Percentiles rank a stretch among this genome's conserved stretches.
These are phyloP conservation scores for Diplosphaera chodatii DNA, from an alignment of 139 green algal genomes.

Conservation along the genomic window DNA sequence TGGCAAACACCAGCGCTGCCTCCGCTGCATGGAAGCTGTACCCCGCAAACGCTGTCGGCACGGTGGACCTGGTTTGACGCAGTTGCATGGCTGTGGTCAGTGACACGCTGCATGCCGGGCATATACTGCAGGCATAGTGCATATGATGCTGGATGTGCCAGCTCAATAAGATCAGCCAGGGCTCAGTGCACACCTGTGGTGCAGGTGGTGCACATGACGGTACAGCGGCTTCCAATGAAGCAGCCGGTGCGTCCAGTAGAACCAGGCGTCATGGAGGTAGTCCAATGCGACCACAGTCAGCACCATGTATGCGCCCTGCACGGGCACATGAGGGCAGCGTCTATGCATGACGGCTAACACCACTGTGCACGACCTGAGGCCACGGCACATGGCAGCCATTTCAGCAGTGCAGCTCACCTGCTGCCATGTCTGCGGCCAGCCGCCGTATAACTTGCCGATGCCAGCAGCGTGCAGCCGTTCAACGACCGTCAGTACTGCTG, in stretches of 20 bases:
- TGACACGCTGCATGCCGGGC: no score
- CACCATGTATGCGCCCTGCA: slow-evolving; percentile 47
- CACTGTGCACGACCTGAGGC: no score
- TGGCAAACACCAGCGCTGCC: slow-evolving; percentile 80
- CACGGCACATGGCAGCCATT: background rate
- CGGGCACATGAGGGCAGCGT: background rate
- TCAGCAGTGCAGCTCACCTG: background rate
- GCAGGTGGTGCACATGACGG: slow-evolving; percentile 64
- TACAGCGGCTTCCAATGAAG: slow-evolving; percentile 82
- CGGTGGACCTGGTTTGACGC: slow-evolving; percentile 45
- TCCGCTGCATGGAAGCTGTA: slow-evolving; percentile 82
- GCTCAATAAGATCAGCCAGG: no score
- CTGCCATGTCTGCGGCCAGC: background rate
- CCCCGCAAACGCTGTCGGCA: slow-evolving; percentile 72
- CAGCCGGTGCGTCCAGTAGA: slow-evolving; percentile 85
- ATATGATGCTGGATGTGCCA: no score
- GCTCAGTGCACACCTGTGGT: slow-evolving; percentile 68
- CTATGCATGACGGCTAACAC: no score
- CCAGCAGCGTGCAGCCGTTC: slow-evolving; percentile 54
- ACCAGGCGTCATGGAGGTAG: slow-evolving; percentile 83
- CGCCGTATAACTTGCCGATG: slow-evolving; percentile 45
- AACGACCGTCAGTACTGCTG: slow-evolving; percentile 57
- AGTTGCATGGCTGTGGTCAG: background rate
- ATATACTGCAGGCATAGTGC: no score
- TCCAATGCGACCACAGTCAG: slow-evolving; percentile 54